Conservation (phyloP, 2,329 filamentous ascomycete species). For the Raffaelea albimanens region DNA sequence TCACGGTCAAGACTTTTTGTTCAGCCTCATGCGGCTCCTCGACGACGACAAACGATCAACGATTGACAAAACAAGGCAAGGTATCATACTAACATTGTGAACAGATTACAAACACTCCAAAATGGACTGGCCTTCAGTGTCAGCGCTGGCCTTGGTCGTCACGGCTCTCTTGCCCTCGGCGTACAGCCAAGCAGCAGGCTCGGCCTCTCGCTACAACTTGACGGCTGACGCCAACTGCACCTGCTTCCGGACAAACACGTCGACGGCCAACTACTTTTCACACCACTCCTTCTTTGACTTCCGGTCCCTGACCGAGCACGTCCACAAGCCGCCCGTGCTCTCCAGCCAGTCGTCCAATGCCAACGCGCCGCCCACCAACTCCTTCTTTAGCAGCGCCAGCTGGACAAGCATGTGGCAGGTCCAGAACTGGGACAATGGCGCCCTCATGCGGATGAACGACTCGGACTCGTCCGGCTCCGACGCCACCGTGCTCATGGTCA, state of each 20-base stretch:
- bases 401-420: constrained; percentile 29
- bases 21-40: no score
- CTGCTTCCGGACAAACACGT: constrained; percentile 40
- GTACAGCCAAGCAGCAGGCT: no score
- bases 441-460: constrained; percentile 9
- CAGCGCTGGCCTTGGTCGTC: no score
- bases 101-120: no score
- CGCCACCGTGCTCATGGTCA: constrained; percentile 26
- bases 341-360: constrained; percentile 18
- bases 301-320: constrained; percentile 29
- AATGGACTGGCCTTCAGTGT: no score
- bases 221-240: constrained; percentile 28
- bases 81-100: no score
- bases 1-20: no score
- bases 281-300: constrained; percentile 42
- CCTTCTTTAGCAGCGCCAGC: constrained; percentile 26
- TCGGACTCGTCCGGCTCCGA: constrained; percentile 15
- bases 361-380: constrained; percentile 23
- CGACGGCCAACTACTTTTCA: constrained; percentile 31
- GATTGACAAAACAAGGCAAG: no score
- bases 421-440: constrained; percentile 30
- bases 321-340: constrained; percentile 24
- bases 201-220: constrained; percentile 1
- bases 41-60: no score
- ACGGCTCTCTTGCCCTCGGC: no score